Evolutionary conservation across 768 basidiomycete species (phyloP).

Genomic region (Paxillus ammoniavirescens): DNA sequence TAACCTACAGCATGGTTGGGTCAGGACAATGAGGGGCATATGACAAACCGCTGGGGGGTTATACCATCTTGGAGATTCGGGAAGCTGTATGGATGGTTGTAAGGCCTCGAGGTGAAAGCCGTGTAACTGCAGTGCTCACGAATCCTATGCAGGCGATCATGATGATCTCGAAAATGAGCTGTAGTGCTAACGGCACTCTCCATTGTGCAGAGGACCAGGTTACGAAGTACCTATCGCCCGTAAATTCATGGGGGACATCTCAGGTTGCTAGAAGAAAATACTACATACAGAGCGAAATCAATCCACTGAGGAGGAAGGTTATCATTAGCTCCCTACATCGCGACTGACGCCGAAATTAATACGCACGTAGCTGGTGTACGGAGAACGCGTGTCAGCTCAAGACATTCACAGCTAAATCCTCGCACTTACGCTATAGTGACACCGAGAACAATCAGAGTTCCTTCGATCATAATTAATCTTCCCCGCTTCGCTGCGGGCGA

Average conservation of each 20-base stretch:
- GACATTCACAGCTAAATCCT: too few relatives aligned
- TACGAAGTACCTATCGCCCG: slow-evolving; percentile 45
- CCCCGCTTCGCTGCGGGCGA: slow-evolving; percentile 59
- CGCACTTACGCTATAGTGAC: slow-evolving; percentile 57
- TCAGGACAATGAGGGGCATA: not conserved
- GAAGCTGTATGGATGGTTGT: slow-evolving; percentile 22
- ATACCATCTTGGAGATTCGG: slow-evolving; percentile 36
- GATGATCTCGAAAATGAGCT: slow-evolving; percentile 38
- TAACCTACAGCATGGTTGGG: slow-evolving; percentile 27
- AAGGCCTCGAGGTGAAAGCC: not conserved
- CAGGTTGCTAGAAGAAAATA: not conserved
- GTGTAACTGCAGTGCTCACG: slow-evolving; percentile 18
- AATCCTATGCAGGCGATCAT: slow-evolving; percentile 35
- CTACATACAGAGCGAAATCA: slow-evolving; percentile 55
- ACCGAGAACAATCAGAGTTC: slow-evolving; percentile 61
- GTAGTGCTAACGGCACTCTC: slow-evolving; percentile 43
- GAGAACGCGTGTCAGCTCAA: not conserved
- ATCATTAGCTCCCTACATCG: slow-evolving; percentile 6
- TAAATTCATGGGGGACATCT: too few relatives aligned
- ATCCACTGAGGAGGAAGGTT: slow-evolving; percentile 44
- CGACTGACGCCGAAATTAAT: too few relatives aligned
- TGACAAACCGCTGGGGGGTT: not conserved
- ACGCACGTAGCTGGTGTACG: slow-evolving; percentile 16
- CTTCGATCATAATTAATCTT: slow-evolving; percentile 64
- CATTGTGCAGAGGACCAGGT: slow-evolving; percentile 53